These are phyloP conservation scores for Diaporthe nobilis DNA, from an alignment of 2,329 filamentous ascomycete genomes.

Conservation along the genomic window DNA sequence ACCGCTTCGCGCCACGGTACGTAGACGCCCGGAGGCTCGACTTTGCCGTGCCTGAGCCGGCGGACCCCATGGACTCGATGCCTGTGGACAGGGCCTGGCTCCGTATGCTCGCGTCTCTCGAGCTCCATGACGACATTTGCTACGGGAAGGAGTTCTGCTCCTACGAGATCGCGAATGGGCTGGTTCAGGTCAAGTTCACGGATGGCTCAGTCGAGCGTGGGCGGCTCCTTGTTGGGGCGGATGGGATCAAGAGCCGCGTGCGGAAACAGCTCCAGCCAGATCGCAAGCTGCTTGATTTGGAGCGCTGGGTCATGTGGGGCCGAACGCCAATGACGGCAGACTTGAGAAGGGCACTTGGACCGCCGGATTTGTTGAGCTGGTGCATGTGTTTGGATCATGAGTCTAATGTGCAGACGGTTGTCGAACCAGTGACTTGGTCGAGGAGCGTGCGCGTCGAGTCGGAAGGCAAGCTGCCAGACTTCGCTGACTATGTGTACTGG, in stretches of 20 bases:
- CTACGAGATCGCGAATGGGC: constrained; percentile 43
- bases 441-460: constrained; percentile 44
- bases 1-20: constrained; percentile 47
- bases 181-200: constrained; percentile 45
- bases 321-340: constrained; percentile 47
- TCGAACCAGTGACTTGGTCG: constrained; percentile 49
- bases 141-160: constrained; percentile 51
- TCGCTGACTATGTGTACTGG: constrained; percentile 49
- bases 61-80: constrained; percentile 41
- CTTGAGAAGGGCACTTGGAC: constrained; percentile 41
- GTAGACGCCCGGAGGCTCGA: constrained; percentile 47
- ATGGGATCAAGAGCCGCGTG: constrained; percentile 50
- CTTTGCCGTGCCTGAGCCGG: constrained; percentile 43
- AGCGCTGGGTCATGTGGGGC: constrained; percentile 52
- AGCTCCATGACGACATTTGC: constrained; percentile 48
- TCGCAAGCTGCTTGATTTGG: constrained; percentile 49
- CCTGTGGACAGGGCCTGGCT: constrained; percentile 51
- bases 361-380: constrained; percentile 48
- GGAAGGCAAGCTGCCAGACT: constrained; percentile 44
- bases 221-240: constrained; percentile 49
- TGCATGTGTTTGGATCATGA: constrained; percentile 50
- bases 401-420: constrained; percentile 47
- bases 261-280: constrained; percentile 50
- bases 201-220: constrained; percentile 48
- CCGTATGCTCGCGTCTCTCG: constrained; percentile 46